Evolutionary conservation across 1,284 basidiomycete genomes (phyloP), one percentile per base, ranked within the genome.

Genomic region (Puccinia sorghi): DNA sequence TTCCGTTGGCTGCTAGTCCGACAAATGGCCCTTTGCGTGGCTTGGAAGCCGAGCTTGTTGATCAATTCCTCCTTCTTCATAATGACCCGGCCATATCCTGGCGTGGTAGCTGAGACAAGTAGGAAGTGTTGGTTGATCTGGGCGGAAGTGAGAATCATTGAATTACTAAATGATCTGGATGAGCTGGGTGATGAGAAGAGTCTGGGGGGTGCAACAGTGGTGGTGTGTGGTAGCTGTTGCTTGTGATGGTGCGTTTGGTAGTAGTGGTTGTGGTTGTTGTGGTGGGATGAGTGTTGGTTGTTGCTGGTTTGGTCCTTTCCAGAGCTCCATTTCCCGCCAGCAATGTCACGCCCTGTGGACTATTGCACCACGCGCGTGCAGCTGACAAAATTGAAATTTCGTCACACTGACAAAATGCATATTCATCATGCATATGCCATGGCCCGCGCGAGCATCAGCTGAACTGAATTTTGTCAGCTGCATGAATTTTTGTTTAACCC

Each of bases 41-140:
- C 71, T 39, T 72, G 39, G 27, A 59, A 32, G 8, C 71, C 71
- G 27, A 72, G 20, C 56, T 57, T 57, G 56, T 27, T 56, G 54
- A 72, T 72, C 39, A 72, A 41, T 17, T 37, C 56, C 5, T 72
- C 54, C 20, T 72, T 72, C 46, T 72, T 72, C 32, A 72, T 72
- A 22, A 56, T 56, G 9, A 72, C 56, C 25, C 71, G 52, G 15
- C 71, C 71, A n/a, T 57, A 72, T 17, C 48, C 12, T n/a, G 39
- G 39, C 3, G 56, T 61, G 52, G 54, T 25, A 46, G 71, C 71
- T 17, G 71, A 72, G 39, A 72, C 54, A 12, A 72, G 56, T 20
- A 54, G 39, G 12, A 54, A 72, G 32, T 70, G 48, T 13, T 54
- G 50, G 50, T 70, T 52, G 13, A 25, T 61, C 17, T 61, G 25